Base-by-base conservation (phyloP, 169 alveolate species). In the Cryptosporidium meleagridis region DNA sequence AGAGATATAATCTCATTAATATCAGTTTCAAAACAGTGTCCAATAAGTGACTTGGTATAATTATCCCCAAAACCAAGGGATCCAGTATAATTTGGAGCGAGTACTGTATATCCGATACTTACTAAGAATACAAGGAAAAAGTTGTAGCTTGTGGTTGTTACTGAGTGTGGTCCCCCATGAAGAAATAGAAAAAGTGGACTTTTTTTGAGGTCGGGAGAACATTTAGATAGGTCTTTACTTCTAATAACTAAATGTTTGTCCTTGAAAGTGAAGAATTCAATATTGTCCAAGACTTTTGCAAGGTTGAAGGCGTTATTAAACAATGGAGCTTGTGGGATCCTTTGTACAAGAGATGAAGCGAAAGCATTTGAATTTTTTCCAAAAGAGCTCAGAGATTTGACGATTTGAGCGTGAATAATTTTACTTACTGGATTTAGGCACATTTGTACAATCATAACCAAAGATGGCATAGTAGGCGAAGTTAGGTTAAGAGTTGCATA, bases 401-500 rank as follows among this genome's bases (percentile, higher is more conserved):
- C 8, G 6, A 62, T 53, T 37, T 62, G 59, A 62, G 89, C 89
- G 65, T 39, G 35, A 62, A 80, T 62, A 37, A 80, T 39, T 33
- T 61, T 59, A 31, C 55, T 23, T 41, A 37, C 52, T 41, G 89
- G 75, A 31, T 65, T 62, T 59, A 80, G 18, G 18, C 26, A 3
- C 59, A 80, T 80, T 41, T 80, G 80, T 21, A 65, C 51, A 62
- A 80, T 59, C 73, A 80, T 80, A 0, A 67, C 65, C 59, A 80
- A 39, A n/a, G 89, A 80, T 12, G 89, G 89, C 67, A 80, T 80
- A n/a, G 35, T 80, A 3, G 89, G 89, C 3, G 89, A 80, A 26
- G 69, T 1, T 29, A 62, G 39, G 8, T 62, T 65, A 23, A 80
- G 29, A 18, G 68, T 26, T 39, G 75, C 73, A 37, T 33, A 80